Percentiles rank a stretch among this genome's conserved stretches.
Evolutionary conservation across 441 rosid species (phyloP).

Genomic region (Jatropha multifida): DNA sequence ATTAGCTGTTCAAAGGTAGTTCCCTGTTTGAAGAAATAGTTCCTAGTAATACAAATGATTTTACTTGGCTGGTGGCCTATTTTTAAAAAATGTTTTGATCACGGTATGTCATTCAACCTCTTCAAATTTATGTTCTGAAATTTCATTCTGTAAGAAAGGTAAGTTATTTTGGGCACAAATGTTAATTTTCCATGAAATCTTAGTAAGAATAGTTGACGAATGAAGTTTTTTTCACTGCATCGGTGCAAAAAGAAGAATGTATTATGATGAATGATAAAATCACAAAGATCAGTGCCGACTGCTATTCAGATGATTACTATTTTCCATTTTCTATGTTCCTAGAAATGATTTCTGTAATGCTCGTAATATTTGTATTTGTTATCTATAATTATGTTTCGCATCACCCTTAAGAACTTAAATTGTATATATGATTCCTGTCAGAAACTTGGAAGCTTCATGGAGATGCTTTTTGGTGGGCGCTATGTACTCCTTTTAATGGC

Average conservation of each 20-base stretch:
- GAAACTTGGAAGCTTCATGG: constrained; percentile 99
- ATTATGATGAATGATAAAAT: background rate
- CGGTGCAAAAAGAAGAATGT: background rate
- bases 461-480: constrained; percentile 95
- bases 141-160: background rate
- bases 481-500: constrained; percentile 89
- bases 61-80: background rate
- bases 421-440: constrained; percentile 28
- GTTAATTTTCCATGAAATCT: background rate
- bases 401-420: background rate
- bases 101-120: background rate
- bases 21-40: background rate
- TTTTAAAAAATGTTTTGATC: constrained; percentile 1
- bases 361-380: background rate
- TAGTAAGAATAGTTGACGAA: background rate
- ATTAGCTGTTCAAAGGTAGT: constrained; percentile 12
- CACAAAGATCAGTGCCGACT: background rate
- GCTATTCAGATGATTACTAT: background rate
- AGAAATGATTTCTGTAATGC: background rate
- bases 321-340: background rate
- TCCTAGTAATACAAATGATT: background rate
- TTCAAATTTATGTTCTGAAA: background rate
- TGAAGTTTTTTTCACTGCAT: background rate
- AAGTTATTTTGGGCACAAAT: constrained; percentile 2
- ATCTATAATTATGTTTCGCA: background rate